Conservation (phyloP, 73 alveolate species). For the Paraurostyla sp. region DNA sequence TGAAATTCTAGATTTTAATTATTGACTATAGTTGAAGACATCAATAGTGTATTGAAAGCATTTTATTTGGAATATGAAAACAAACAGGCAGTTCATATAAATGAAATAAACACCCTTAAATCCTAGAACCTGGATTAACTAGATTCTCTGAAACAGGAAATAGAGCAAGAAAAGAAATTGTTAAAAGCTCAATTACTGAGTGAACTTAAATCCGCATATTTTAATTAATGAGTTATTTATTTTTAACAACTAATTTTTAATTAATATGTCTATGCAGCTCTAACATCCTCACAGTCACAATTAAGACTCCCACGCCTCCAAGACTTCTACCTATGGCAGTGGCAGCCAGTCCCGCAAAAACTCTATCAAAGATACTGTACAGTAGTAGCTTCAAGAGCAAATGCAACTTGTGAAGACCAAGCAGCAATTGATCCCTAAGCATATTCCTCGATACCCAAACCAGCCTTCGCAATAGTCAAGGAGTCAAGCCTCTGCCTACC, state of each 20-base stretch:
- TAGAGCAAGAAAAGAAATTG: neutral
- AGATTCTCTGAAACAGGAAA: neutral
- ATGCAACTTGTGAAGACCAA: neutral
- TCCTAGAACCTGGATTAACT: neutral
- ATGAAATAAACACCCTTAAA: neutral
- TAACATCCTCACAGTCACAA: neutral
- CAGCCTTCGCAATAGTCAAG: neutral
- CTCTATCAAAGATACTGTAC: neutral
- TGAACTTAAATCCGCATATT: neutral
- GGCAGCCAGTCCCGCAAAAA: constrained; percentile 11
- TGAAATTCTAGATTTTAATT: too few relatives aligned
- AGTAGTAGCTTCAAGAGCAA: neutral
- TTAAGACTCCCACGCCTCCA: neutral
- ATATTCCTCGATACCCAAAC: constrained; percentile 10
- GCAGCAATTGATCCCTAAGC: neutral
- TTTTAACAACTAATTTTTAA: constrained; percentile 39
- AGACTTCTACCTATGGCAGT: neutral
- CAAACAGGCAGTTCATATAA: neutral
- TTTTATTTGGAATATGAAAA: neutral
- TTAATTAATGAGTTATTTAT: neutral
- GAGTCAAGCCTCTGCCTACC: neutral
- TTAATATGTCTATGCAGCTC: constrained; percentile 42
- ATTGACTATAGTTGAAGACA: neutral
- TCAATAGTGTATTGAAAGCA: neutral
- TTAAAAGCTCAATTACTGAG: neutral